Evolutionary conservation across 1,139 yeast genomes (phyloP), one percentile per base, ranked within the genome.

Genomic region (Waltiozyma sp.): DNA sequence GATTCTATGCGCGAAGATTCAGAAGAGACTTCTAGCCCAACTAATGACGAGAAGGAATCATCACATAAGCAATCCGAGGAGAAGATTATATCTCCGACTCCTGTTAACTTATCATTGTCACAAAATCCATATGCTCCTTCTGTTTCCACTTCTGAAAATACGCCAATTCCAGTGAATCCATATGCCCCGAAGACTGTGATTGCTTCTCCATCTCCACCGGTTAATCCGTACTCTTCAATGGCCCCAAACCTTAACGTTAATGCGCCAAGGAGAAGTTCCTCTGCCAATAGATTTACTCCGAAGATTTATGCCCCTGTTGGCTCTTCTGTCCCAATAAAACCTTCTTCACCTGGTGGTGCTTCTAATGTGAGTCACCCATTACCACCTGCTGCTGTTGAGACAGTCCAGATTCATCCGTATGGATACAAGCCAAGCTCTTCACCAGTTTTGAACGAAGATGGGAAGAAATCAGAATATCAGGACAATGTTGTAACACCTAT

Each of bases 271-370:
- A 48, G 44, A 43, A 47, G 47, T 24, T 41, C 45, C 15, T 42
- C 47, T 4, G 43, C 50, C 8, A 47, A 44, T 21, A 47, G 53
- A 44, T 51, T 46, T 37, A 42, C 49, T n/a, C 52, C 55, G 34
- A 49, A 47, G 39, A 43, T 50, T 2, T 47, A 46, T 23, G 41
- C 50, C 4, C 51, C 53, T 18, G 37, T 9, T 9, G n/a, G 5
- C 16, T 10, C 37, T 5, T 8, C 35, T 8, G 35, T 15, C 18
- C 15, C 35, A 8, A 13, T n/a, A 8, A 13, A 6, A 8, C 13
- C 18, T 31, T 13, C 35, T 7, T 8, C 18, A n/a, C 13, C 13
- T 31, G 7, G 18, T 31, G 18, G 13, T 6, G 13, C 37, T 34
- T 14, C 37, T 34, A 13, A 8, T 11, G 19, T 9, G 9, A 19